A percentile compares a stretch with the other conserved stretches of the same genome.
Conservation (phyloP, 2,329 filamentous ascomycete species). For the Diaporthe citrichinensis region DNA sequence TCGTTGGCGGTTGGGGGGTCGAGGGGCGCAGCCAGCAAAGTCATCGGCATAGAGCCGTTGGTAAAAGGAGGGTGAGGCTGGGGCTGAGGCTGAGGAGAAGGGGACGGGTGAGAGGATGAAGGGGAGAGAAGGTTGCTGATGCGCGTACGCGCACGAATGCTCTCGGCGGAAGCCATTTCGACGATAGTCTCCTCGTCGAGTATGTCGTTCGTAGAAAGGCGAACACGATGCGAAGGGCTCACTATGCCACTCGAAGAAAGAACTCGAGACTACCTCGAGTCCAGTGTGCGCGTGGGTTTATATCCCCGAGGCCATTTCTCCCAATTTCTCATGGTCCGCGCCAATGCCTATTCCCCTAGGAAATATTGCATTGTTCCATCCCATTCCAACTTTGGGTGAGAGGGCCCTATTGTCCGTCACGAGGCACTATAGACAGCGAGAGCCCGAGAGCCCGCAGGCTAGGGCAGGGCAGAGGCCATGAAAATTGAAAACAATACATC, state of each 20-base stretch:
- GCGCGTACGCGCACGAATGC: constrained; percentile 8
- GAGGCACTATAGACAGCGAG: constrained; percentile 14
- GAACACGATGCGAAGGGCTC: not conserved
- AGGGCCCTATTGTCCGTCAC: not conserved
- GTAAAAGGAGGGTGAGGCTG: constrained; percentile 35
- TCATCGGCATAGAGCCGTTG: constrained; percentile 32
- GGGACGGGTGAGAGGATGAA: not conserved
- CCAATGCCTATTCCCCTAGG: not conserved
- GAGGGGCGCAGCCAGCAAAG: not conserved
- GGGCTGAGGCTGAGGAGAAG: not conserved
- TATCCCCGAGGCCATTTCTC: not conserved
- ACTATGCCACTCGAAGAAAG: not conserved
- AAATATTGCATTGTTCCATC: not conserved
- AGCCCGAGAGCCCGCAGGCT: not conserved
- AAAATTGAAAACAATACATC: not conserved
- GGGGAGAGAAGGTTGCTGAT: constrained; percentile 8
- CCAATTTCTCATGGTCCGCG: too few relatives aligned
- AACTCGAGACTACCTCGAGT: constrained; percentile 1
- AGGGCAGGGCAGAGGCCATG: not conserved
- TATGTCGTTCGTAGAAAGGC: not conserved
- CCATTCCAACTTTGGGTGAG: constrained; percentile 27
- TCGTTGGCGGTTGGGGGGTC: constrained; percentile 28
- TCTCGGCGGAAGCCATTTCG: constrained; percentile 14
- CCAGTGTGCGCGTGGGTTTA: not conserved
- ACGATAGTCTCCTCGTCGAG: not conserved